phyloP scores from a whole-genome alignment of 495 filamentous ascomycete genomes.

The Penicillium canariense region DNA sequence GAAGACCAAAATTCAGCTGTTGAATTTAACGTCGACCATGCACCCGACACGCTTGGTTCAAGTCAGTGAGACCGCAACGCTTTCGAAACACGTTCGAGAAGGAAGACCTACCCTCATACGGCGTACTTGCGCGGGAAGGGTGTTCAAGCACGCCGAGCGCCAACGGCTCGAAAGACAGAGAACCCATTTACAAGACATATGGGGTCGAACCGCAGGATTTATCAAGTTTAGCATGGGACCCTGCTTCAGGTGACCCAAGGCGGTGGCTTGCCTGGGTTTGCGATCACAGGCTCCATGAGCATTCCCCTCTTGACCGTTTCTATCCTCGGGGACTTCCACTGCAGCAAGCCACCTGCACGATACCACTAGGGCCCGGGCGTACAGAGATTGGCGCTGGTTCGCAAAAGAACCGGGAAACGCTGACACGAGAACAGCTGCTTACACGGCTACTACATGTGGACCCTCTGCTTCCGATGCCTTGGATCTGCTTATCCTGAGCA shows the following conservation, averaged over 20 bases:
- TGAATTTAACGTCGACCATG: neutral
- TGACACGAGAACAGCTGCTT: neutral
- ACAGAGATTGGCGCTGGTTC: neutral
- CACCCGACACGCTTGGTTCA: neutral
- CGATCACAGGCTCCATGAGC: constrained; percentile 9
- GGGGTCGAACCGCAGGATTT: neutral
- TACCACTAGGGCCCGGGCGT: constrained; percentile 2
- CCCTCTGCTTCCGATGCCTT: too few species aligned
- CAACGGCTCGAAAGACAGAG: neutral
- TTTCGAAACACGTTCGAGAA: neutral
- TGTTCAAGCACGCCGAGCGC: neutral
- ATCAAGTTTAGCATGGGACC: neutral
- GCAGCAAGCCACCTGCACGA: constrained; percentile 25
- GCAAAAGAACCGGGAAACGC: neutral
- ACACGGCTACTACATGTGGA: neutral
- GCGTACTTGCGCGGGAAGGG: neutral
- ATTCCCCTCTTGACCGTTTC: constrained; percentile 7
- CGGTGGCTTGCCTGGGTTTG: neutral
- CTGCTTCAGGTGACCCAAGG: neutral
- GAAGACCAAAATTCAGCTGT: neutral
- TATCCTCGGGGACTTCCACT: constrained; percentile 11
- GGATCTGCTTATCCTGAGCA: neutral
- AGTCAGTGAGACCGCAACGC: neutral
- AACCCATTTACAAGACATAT: neutral
- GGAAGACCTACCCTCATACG: neutral